Evolutionary conservation across 1,284 basidiomycete genomes (phyloP).

Genomic region (Austroboletus rostrupii): DNA sequence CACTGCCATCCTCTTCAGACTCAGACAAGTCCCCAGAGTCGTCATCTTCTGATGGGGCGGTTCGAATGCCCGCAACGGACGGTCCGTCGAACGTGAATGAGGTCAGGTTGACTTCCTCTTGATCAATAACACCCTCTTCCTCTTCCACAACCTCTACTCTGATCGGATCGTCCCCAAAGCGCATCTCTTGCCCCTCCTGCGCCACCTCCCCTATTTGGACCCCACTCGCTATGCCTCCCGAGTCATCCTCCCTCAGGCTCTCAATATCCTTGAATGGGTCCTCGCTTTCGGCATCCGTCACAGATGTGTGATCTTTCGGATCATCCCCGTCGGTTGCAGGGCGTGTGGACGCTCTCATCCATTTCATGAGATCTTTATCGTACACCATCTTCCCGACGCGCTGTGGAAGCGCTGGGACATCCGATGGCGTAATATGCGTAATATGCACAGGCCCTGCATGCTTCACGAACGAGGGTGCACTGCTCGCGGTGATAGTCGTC

Average conservation of each 20-base stretch:
- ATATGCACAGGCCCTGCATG: conserved; percentile 76
- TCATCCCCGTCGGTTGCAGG: conserved; percentile 37
- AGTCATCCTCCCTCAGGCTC: conserved; percentile 64
- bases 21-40: conserved; percentile 34
- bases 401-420: conserved; percentile 71
- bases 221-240: conserved; percentile 20
- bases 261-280: conserved; percentile 88
- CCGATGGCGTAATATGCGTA: conserved; percentile 74
- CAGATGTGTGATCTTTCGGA: conserved; percentile 34
- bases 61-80: conserved; percentile 44
- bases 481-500: conserved; percentile 66
- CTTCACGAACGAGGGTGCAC: conserved; percentile 77
- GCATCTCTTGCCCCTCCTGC: conserved; percentile 34
- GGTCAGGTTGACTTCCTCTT: conserved; percentile 60
- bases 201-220: conserved; percentile 19
- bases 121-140: conserved; percentile 47
- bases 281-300: conserved; percentile 60
- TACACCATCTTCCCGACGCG: conserved; percentile 84
- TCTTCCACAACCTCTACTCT: conserved; percentile 44
- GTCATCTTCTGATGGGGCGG: conserved; percentile 35
- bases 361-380: conserved; percentile 75
- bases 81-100: conserved; percentile 71
- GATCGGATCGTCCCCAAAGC: conserved; percentile 40
- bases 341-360: conserved; percentile 64
- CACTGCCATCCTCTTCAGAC: conserved; percentile 35